Evolutionary conservation across 305 asterid genomes (phyloP), one percentile per base, ranked within the genome.

Genomic region (Fraxinus albicans): DNA sequence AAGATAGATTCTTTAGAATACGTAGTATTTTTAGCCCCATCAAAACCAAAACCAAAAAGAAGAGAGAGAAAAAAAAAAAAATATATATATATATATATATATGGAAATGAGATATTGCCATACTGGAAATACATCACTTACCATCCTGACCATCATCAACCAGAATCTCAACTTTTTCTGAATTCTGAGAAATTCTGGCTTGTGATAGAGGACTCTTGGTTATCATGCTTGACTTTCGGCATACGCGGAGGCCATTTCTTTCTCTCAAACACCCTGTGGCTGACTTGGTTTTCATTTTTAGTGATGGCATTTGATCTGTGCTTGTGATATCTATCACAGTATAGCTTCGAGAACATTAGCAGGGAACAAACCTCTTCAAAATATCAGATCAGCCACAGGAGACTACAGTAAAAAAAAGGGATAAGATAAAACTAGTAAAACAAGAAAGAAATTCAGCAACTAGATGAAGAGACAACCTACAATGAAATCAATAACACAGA

Each of bases 301-400:
- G 75, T 47, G 97, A 94, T 94, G 99, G 98, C 98, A 96, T 96
- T 91, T 93, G 93, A 89, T 83, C 89, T 82, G 89, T 82, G 82
- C 35, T 58, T 80, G 76, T 69, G 82, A 81, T 78, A 81, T 69
- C 78, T 85, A 85, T 82, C 83, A 63, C 89, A 47, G 84, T 91
- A 81, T 83, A 67, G 92, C 86, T 53, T 53, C 47, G 60, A 87
- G 80, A 86, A 86, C 91, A 90, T 90, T 86, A 55, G 86, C 60
- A 15, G 80, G 86, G 80, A 88, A 78, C 77, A 83, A 82, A 77
- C 82, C 90, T 86, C 86, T 83, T 80, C 31, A 77, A 42, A 60
- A 72, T 80, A 84, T 83, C 86, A 85, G 88, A 86, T 78, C 89
- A 80, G 87, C 93, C 89, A 79, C 89, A 82, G 74, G 82, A 85